phyloP scores from a whole-genome alignment of 352 stramenopile species.

The Globisporangium yorkense region DNA sequence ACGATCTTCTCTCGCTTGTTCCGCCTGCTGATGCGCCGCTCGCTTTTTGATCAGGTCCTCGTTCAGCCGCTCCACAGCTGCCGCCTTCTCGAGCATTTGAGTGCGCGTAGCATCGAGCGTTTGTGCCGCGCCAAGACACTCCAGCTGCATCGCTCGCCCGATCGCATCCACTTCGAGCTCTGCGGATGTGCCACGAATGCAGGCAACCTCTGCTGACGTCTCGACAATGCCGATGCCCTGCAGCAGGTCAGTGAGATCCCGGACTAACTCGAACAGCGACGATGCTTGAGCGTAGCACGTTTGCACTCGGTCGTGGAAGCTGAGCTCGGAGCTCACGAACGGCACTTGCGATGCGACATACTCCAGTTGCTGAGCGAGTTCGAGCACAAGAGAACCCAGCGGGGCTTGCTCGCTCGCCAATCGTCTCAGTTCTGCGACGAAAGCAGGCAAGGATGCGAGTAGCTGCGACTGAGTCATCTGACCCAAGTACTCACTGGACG shows the following conservation, averaged over 20 bases:
- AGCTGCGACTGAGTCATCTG: constrained; percentile 29
- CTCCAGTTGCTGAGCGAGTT: constrained; percentile 50
- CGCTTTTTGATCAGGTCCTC: constrained; percentile 15
- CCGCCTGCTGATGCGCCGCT: constrained; percentile 9
- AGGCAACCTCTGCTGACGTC: constrained; percentile 21
- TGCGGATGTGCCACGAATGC: constrained; percentile 3
- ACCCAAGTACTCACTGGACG: constrained; percentile 3
- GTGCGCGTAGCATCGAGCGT: constrained; percentile 6
- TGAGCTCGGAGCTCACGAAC: constrained; percentile 9
- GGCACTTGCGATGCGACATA: constrained; percentile 31
- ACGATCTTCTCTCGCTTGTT: constrained; percentile 6
- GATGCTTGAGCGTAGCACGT: constrained; percentile 26
- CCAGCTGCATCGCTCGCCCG: constrained; percentile 24
- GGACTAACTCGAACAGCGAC: constrained; percentile 31
- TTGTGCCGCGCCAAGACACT: constrained; percentile 13
- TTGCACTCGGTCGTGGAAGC: constrained; percentile 29
- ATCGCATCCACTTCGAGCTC: constrained; percentile 46
- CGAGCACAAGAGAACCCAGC: constrained; percentile 30
- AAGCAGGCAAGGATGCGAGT: constrained; percentile 31
- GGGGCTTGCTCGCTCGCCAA: constrained; percentile 26
- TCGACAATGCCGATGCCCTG: constrained; percentile 46
- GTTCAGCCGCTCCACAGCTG: neutral
- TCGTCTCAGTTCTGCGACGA: constrained; percentile 28
- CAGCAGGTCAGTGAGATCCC: constrained; percentile 38
- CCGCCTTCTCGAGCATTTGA: constrained; percentile 6